Conservation (phyloP, 768 basidiomycete species). For the Rubroboletus pulcherrimus region DNA sequence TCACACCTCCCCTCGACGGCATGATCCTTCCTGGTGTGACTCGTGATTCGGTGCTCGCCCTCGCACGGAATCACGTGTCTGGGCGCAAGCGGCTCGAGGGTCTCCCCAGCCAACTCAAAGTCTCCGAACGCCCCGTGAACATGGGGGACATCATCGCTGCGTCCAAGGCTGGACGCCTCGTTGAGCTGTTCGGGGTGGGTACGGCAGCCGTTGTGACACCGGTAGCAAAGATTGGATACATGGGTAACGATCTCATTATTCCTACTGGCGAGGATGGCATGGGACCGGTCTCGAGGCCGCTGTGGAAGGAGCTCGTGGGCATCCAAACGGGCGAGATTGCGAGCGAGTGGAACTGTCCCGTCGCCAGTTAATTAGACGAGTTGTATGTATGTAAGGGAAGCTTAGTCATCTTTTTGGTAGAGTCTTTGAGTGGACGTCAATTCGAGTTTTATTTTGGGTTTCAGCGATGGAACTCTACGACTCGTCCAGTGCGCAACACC, state of each 20-base stretch:
- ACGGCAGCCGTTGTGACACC: conserved; percentile 53
- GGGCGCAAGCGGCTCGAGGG: conserved; percentile 43
- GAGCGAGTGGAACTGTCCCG: conserved; percentile 76
- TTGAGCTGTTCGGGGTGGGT: conserved; percentile 50
- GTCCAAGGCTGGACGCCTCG: conserved; percentile 37
- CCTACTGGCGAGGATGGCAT: conserved; percentile 68
- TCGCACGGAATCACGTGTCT: conserved; percentile 55
- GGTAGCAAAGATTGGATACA: conserved; percentile 54
- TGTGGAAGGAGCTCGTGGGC: conserved; percentile 48
- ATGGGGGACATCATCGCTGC: conserved; percentile 70
- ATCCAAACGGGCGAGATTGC: conserved; percentile 75
- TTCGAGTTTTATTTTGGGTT: neutral
- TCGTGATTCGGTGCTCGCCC: conserved; percentile 47
- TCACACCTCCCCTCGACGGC: conserved; percentile 64
- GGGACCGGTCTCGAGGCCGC: conserved; percentile 57
- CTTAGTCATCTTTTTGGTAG: conserved; percentile 14
- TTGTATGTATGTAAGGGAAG: neutral
- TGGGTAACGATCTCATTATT: conserved; percentile 49
- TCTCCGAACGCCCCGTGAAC: conserved; percentile 67
- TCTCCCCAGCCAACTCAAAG: conserved; percentile 52
- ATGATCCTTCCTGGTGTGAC: conserved; percentile 70
- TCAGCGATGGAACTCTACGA: conserved; percentile 59
- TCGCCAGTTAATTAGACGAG: conserved; percentile 10
- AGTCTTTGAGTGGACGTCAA: neutral
- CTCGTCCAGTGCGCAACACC: conserved; percentile 54